These are phyloP conservation scores for Didymella pinodella DNA, from an alignment of 2,329 filamentous ascomycete genomes.

Conservation along the genomic window DNA sequence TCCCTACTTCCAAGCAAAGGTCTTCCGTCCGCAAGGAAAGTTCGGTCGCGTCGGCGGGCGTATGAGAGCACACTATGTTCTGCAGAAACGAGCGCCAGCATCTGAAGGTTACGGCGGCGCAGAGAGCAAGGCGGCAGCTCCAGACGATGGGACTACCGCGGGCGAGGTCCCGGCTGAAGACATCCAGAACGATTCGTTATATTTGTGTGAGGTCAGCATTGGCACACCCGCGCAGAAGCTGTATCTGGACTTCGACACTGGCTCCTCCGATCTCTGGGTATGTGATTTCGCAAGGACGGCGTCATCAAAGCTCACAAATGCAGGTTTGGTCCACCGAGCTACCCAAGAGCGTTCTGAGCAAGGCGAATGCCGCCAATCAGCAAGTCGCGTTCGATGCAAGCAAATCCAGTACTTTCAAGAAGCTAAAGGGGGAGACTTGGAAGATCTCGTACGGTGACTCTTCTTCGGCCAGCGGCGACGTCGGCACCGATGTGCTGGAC, in stretches of 20 bases:
- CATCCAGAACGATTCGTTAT: slow-evolving; percentile 71
- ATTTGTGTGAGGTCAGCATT: slow-evolving; percentile 69
- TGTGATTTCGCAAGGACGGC: not conserved
- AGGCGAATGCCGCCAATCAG: slow-evolving; percentile 45
- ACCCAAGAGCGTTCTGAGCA: slow-evolving; percentile 55
- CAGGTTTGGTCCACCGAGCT: slow-evolving; percentile 73
- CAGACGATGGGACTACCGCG: slow-evolving; percentile 5
- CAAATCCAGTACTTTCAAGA: slow-evolving; percentile 68
- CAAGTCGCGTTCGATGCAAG: slow-evolving; percentile 65
- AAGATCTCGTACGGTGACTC: slow-evolving; percentile 73
- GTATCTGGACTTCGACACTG: slow-evolving; percentile 73
- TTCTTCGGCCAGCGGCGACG: slow-evolving; percentile 70
- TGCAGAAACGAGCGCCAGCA: slow-evolving; percentile 26
- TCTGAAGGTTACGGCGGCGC: slow-evolving; percentile 4
- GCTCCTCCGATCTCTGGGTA: slow-evolving; percentile 73
- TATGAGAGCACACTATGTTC: slow-evolving; percentile 32
- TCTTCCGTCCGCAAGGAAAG: slow-evolving; percentile 32
- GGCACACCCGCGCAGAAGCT: slow-evolving; percentile 69
- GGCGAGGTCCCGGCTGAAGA: slow-evolving; percentile 61
- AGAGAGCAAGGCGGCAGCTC: slow-evolving; percentile 12
- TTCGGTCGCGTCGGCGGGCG: slow-evolving; percentile 33
- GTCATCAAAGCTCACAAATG: not conserved
- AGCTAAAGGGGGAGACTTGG: slow-evolving; percentile 62
- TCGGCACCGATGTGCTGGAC: slow-evolving; percentile 68
- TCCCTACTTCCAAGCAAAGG: slow-evolving; percentile 35